Evolutionary conservation across 805 yeast genomes (phyloP).

Genomic region (Metschnikowia cubensis): DNA sequence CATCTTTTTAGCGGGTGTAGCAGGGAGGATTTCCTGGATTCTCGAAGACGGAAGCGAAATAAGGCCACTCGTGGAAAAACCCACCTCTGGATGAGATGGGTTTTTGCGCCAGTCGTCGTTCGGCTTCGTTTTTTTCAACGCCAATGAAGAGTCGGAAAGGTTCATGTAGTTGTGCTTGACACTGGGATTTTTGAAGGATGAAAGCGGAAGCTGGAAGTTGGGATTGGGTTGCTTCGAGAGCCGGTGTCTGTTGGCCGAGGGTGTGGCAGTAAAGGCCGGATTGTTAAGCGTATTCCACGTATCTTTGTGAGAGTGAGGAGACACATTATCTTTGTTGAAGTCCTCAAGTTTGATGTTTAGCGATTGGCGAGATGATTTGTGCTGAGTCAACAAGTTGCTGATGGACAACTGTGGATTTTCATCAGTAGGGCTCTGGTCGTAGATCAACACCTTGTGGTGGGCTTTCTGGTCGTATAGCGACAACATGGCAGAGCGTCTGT

Average conservation of each 20-base stretch:
- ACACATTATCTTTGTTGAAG: constrained; percentile 7
- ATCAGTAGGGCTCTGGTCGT: constrained; percentile 23
- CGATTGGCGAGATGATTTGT: constrained; percentile 34
- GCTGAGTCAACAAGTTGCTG: constrained; percentile 35
- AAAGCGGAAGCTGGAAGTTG: constrained; percentile 4
- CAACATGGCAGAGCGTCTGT: constrained; percentile 43
- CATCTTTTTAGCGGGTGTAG: constrained; percentile 66
- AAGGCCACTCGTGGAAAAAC: constrained; percentile 49
- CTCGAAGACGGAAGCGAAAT: constrained; percentile 49
- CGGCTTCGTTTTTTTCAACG: constrained; percentile 29
- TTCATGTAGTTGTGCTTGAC: constrained; percentile 35
- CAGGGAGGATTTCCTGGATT: constrained; percentile 49
- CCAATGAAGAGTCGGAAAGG: constrained; percentile 37
- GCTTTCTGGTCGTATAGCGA: constrained; percentile 38
- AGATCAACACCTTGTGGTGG: constrained; percentile 33
- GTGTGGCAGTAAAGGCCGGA: background rate
- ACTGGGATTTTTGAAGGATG: background rate
- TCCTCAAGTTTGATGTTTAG: constrained; percentile 28
- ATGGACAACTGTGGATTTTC: constrained; percentile 39
- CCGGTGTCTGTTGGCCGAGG: background rate
- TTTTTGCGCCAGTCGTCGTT: constrained; percentile 2
- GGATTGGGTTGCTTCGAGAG: constrained; percentile 4
- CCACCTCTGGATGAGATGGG: constrained; percentile 18
- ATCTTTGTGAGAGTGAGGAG: constrained; percentile 7
- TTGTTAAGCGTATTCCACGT: background rate